Conservation (phyloP, 2,329 filamentous ascomycete species). For the Calonectria montana region DNA sequence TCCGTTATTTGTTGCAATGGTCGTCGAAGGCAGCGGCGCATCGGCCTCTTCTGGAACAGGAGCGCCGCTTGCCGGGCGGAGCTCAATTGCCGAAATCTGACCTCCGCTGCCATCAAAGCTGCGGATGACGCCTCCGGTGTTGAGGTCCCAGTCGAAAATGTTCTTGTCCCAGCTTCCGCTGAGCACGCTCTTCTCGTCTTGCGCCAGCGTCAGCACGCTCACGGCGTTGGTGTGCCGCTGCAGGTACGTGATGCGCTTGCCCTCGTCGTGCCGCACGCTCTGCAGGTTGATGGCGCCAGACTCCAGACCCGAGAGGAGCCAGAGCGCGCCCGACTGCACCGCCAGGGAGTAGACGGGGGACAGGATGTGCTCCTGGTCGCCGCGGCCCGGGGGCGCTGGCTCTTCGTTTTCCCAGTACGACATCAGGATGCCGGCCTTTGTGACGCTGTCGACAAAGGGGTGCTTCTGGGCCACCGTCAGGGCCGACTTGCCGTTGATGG, state of each 20-base stretch:
- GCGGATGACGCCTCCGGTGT: conserved; percentile 82
- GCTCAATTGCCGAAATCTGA: conserved; percentile 90
- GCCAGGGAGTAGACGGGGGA: conserved; percentile 96
- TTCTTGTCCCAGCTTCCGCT: conserved; percentile 98
- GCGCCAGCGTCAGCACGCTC: conserved; percentile 83
- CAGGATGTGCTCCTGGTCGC: conserved; percentile 71
- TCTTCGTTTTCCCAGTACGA: conserved; percentile 99
- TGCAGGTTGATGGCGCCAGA: conserved; percentile 94
- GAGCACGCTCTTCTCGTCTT: conserved; percentile 87
- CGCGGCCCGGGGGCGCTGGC: conserved; percentile 57
- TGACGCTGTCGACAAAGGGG: conserved; percentile 96
- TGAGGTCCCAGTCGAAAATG: conserved; percentile 93
- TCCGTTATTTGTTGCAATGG: conserved; percentile 81
- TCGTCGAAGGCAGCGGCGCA: conserved; percentile 70
- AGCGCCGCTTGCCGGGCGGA: conserved; percentile 79
- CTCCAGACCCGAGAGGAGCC: conserved; percentile 91
- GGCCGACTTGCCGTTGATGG: conserved; percentile 93
- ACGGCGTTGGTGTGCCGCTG: conserved; percentile 91
- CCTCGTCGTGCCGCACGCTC: conserved; percentile 93
- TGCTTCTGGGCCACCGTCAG: conserved; percentile 95
- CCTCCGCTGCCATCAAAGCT: conserved; percentile 81
- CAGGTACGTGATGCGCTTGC: conserved; percentile 85
- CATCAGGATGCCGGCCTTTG: conserved; percentile 92
- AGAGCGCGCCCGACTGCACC: conserved; percentile 88
- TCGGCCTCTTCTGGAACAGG: conserved; percentile 81